Evolutionary conservation across 768 basidiomycete genomes (phyloP), one percentile per base, ranked within the genome.

Genomic region (Russula earlei): DNA sequence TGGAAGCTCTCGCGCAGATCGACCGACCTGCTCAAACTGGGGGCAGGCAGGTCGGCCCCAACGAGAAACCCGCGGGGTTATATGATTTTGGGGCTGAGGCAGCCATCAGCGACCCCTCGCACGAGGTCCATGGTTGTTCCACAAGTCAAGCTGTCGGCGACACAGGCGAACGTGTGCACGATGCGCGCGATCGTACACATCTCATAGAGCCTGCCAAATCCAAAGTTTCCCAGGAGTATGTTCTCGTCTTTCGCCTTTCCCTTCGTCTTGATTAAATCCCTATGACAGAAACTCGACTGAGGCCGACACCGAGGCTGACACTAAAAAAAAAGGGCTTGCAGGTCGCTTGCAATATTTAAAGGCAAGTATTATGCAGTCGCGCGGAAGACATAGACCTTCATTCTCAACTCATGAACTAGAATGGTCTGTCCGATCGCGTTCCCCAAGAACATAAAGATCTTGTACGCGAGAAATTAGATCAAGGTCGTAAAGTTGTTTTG

Each of bases 371-470:
- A 5, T n/a, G 20, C 22, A 6, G 19, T 7, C 3, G 9, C 11
- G 5, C 2, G 1, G 22, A 40, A 29, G 2, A 33, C 4, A 42
- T 15, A 9, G 20, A 19, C 2, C 15, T 15, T 4, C 14, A 6
- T 25, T 27, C 38, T 41, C 17, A 56, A 2, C 4, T 10, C 9
- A 15, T 41, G 19, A 8, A 38, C 1, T n/a, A 76, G 75, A 72
- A 69, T 25, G 71, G 70, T 22, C 49, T 82, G 29, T 67, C 71
- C 41, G 82, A 85, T 27, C 78, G 74, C 41, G 74, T 91, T 38
- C 83, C 88, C 1, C 77, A 85, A 49, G 76, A 86, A 61, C 84
- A 87, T 60, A 83, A 82, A 58, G 80, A 83, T 10, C 70, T 66
- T 12, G 77, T 73, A 0, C 68, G 74, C 33, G 79, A 84, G 7